Base-by-base conservation (phyloP, 1,284 basidiomycete genomes). In the Cronartium ribicola region DNA sequence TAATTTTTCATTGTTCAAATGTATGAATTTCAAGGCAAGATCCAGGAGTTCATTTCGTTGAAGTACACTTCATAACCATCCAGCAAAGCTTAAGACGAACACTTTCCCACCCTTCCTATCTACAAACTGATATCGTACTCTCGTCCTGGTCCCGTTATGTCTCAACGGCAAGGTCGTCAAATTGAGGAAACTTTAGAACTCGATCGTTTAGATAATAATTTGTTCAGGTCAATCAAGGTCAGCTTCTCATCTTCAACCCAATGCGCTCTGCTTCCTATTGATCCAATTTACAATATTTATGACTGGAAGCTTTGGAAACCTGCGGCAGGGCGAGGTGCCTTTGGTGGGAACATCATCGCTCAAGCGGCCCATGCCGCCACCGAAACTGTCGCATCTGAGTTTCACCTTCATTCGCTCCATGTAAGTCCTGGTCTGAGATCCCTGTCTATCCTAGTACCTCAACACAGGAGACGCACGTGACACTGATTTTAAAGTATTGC, bases 251-350 rank as follows among this genome's bases (percentile, higher is more conserved):
- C 48, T 37, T 29, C 37, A 22, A 13, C 41, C 17, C 29, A 22
- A n/a, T 66, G 41, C 3, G 14, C 14, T 6, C 37, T 5, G 13
- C 11, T 48, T 5, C 41, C 44, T 6, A 46, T 39, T 20, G 4
- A 39, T 20, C 41, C n/a, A 68, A 29, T 29, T 29, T 29, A 29
- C 29, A 29, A 1, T 29, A 29, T 29, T 29, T 2, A 29, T 29
- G 29, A 55, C 10, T 4, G 29, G 29, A 7, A 61, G 91, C 91
- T 5, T 89, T 89, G 29, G 87, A 87, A 77, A 89, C 88, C 62
- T 88, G 94, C 0, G 83, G 87, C 67, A 82, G 86, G 20, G 83
- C 83, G n/a, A 88, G 87, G 80, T 85, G 86, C 17, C 83, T 94
- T 36, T 80, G 83, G 78, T 78, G 79, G 73, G 77, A 81, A 66